phyloP scores from a whole-genome alignment of 495 filamentous ascomycete species.

The Talaromyces adpressus region DNA sequence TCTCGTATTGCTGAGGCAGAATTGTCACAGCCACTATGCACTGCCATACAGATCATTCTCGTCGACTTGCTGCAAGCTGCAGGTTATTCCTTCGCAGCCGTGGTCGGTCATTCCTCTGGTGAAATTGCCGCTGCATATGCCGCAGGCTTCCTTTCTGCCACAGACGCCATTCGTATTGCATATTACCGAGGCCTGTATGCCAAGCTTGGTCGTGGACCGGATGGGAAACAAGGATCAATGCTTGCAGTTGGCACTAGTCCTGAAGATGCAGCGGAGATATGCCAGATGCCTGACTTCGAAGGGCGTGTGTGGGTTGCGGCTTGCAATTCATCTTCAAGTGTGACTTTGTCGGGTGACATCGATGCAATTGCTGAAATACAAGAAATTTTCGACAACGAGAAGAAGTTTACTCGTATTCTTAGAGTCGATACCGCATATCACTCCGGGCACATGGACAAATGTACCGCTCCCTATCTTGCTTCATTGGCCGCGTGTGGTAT shows the following conservation, averaged over 20 bases:
- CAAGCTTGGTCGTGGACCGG: no score
- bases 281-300: slow-evolving; percentile 22
- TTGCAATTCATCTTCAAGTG: slow-evolving; percentile 26
- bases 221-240: no score
- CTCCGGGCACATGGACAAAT: slow-evolving; percentile 46
- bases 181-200: no score
- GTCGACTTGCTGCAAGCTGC: no score
- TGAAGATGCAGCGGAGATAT: slow-evolving; percentile 42
- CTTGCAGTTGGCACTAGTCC: slow-evolving; percentile 40
- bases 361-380: slow-evolving; percentile 40
- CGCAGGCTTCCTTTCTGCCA: no score
- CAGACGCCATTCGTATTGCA: no score
- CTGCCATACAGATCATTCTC: slow-evolving; percentile 25
- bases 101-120: no score
- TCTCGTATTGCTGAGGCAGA: no score
- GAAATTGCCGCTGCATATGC: no score
- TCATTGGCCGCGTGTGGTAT: slow-evolving; percentile 15
- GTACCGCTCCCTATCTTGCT: slow-evolving; percentile 31
- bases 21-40: no score
- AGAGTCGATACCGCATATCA: slow-evolving; percentile 51
- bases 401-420: slow-evolving; percentile 30
- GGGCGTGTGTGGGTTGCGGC: slow-evolving; percentile 24
- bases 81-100: no score
- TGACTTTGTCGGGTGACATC: slow-evolving; percentile 32
- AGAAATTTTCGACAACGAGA: slow-evolving; percentile 33